phyloP scores from a whole-genome alignment of 352 stramenopile genomes.

The Phytophthora melonis region DNA sequence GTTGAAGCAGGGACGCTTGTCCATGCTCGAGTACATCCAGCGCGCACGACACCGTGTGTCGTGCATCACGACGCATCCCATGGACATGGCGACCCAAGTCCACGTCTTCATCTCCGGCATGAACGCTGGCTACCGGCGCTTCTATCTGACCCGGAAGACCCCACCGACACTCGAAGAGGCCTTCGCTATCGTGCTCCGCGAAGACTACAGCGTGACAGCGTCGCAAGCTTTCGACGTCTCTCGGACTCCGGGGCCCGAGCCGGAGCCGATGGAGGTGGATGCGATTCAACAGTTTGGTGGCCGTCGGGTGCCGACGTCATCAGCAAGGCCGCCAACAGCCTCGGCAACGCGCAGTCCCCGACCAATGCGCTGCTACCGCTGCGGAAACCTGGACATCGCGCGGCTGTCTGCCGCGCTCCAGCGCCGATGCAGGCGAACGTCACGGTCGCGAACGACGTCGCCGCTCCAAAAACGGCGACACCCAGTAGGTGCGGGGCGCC shows the following conservation, averaged over 20 bases:
- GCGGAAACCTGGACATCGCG: slow-evolving; percentile 10
- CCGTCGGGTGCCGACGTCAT: neutral
- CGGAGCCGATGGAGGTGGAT: slow-evolving; percentile 28
- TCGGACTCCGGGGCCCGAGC: neutral
- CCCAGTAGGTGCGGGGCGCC: slow-evolving; percentile 16
- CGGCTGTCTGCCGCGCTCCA: slow-evolving; percentile 23
- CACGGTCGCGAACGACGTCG: neutral
- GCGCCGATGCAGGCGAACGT: slow-evolving; percentile 4
- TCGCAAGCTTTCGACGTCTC: slow-evolving; percentile 14
- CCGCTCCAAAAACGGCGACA: slow-evolving; percentile 12
- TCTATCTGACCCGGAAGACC: slow-evolving; percentile 28
- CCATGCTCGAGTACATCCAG: slow-evolving; percentile 34
- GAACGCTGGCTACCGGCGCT: slow-evolving; percentile 25
- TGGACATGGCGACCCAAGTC: slow-evolving; percentile 36
- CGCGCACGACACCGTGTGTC: slow-evolving; percentile 29
- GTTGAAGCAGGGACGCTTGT: slow-evolving; percentile 23
- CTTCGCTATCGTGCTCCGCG: slow-evolving; percentile 15
- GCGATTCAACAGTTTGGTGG: slow-evolving; percentile 7
- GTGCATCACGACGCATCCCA: neutral
- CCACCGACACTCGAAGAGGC: slow-evolving; percentile 17
- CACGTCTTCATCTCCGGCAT: slow-evolving; percentile 32
- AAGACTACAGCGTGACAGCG: slow-evolving; percentile 26
- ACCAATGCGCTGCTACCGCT: slow-evolving; percentile 18
- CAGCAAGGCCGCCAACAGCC: neutral
- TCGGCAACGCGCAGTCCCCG: neutral